Conservation (phyloP, 148 eudicot species). For the Fagopyrum tataricum region DNA sequence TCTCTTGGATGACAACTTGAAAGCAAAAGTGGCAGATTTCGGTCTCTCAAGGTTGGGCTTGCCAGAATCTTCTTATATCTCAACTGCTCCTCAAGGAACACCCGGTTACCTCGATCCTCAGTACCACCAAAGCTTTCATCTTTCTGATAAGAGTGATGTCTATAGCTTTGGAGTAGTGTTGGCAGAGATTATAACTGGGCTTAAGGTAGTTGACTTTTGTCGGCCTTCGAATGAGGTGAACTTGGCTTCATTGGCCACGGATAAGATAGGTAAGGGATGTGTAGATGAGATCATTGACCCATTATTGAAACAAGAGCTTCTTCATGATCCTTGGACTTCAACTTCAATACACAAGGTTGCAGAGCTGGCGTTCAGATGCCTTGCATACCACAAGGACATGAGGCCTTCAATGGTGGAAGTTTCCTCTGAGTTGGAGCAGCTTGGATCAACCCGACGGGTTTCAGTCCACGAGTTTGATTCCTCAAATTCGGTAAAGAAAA, state of each 20-base stretch:
- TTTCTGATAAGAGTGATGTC: conserved; percentile 66
- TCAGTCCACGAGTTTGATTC: background rate
- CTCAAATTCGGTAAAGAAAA: no score
- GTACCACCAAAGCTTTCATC: conserved; percentile 59
- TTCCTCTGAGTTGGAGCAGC: conserved; percentile 29
- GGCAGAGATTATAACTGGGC: conserved; percentile 53
- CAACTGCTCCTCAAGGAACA: conserved; percentile 75
- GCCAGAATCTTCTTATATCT: conserved; percentile 52
- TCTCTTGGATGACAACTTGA: conserved; percentile 45
- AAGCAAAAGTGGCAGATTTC: conserved; percentile 69
- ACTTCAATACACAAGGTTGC: conserved; percentile 37
- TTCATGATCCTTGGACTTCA: conserved; percentile 26
- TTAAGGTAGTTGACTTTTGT: conserved; percentile 51
- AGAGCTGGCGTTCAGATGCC: conserved; percentile 48
- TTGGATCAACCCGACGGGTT: conserved; percentile 4
- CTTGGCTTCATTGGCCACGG: conserved; percentile 45
- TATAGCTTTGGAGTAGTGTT: conserved; percentile 72
- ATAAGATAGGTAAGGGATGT: conserved; percentile 28
- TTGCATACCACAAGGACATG: conserved; percentile 42
- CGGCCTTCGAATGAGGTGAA: conserved; percentile 48
- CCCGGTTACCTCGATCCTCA: conserved; percentile 78
- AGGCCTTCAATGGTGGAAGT: conserved; percentile 49
- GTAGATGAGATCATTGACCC: conserved; percentile 50
- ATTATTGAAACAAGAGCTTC: conserved; percentile 18
- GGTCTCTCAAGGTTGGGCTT: conserved; percentile 65